phyloP scores from a whole-genome alignment of 1,284 basidiomycete genomes.

The Ustilago bromivora region DNA sequence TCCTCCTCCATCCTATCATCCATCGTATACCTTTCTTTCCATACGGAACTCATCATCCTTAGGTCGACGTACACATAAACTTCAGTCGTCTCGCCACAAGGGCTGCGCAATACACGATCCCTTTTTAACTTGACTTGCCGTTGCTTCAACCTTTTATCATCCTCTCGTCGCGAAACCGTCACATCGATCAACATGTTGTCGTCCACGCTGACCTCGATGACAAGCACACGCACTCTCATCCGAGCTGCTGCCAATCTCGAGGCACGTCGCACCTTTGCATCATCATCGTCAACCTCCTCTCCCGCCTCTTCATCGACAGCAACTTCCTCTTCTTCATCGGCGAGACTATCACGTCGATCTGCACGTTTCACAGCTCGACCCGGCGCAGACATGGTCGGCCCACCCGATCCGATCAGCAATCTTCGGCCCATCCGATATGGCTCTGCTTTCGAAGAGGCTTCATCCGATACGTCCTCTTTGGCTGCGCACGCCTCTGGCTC shows the following conservation, averaged over 20 bases:
- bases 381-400: slow-evolving; percentile 58
- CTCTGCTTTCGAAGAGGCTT: slow-evolving; percentile 46
- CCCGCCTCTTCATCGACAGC: slow-evolving; percentile 4
- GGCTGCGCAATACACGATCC: neutral
- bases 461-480: slow-evolving; percentile 4
- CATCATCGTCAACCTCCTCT: slow-evolving; percentile 3
- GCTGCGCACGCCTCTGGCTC: slow-evolving; percentile 5
- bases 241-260: neutral
- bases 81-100: neutral
- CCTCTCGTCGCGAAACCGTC: neutral
- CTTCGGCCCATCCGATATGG: slow-evolving; percentile 65
- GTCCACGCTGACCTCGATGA: neutral
- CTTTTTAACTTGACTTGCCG: neutral
- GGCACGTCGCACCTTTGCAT: neutral
- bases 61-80: neutral
- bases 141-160: neutral
- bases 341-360: slow-evolving; percentile 23
- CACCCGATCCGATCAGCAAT: slow-evolving; percentile 62
- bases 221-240: slow-evolving; percentile 2
- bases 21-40: neutral
- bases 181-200: slow-evolving; percentile 2
- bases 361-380: slow-evolving; percentile 43
- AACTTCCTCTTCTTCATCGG: slow-evolving; percentile 11
- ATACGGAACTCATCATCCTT: neutral
- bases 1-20: neutral